Conservation (phyloP, 2,329 filamentous ascomycete genomes). For the Tolypocladium endophyticum region DNA sequence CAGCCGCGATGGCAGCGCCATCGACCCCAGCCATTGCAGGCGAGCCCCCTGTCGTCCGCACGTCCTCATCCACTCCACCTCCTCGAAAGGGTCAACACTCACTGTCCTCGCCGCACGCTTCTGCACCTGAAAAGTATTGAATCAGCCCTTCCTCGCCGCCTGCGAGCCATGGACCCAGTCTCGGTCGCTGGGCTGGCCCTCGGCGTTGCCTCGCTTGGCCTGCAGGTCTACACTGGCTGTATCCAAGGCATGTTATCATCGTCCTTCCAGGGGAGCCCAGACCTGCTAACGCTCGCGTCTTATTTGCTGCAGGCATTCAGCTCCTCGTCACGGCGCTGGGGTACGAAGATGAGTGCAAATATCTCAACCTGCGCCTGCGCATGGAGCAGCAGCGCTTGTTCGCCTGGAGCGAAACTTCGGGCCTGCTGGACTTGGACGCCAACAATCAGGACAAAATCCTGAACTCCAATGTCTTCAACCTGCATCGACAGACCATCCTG, state of each 20-base stretch:
- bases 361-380: constrained; percentile 35
- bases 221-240: constrained; percentile 35
- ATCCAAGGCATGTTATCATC: constrained; percentile 25
- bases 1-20: background rate
- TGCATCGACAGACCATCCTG: constrained; percentile 37
- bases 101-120: background rate
- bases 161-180: constrained; percentile 28
- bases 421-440: constrained; percentile 31
- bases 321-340: constrained; percentile 35
- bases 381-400: constrained; percentile 40
- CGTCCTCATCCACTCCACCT: background rate
- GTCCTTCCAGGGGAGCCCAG: background rate
- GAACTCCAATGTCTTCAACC: constrained; percentile 35
- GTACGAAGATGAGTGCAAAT: constrained; percentile 36
- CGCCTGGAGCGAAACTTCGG: constrained; percentile 38
- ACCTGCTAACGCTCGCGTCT: background rate
- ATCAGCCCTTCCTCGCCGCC: background rate
- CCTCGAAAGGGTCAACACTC: background rate
- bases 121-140: background rate
- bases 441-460: constrained; percentile 29
- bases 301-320: constrained; percentile 26
- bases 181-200: constrained; percentile 30
- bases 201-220: constrained; percentile 32
- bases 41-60: background rate
- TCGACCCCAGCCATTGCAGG: background rate